These are phyloP conservation scores for Brassica incana DNA, from an alignment of 345 rosid genomes.

Conservation along the genomic window DNA sequence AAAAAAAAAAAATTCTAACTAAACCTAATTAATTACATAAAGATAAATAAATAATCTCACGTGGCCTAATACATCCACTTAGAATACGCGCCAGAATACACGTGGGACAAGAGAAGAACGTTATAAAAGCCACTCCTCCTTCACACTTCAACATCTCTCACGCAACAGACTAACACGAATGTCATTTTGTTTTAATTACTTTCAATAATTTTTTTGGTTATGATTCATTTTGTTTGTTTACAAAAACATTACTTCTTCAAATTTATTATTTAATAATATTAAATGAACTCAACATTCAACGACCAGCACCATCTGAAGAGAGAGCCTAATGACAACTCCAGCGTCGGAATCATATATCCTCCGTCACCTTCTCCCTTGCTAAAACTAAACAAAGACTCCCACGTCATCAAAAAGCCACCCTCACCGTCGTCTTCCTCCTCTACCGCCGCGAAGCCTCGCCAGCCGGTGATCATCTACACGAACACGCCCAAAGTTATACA, in stretches of 20 bases:
- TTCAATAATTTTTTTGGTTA: neutral
- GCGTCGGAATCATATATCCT: slow-evolving; percentile 12
- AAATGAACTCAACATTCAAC: slow-evolving; percentile 31
- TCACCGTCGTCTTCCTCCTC: slow-evolving; percentile 44
- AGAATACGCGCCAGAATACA: slow-evolving; percentile 5
- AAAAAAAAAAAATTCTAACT: neutral
- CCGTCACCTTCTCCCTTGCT: slow-evolving; percentile 29
- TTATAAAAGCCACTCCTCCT: slow-evolving; percentile 26
- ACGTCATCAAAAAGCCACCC: slow-evolving; percentile 50
- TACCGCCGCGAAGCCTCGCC: slow-evolving; percentile 47
- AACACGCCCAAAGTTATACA: slow-evolving; percentile 88
- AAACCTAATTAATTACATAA: slow-evolving; percentile 5
- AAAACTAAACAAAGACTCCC: slow-evolving; percentile 54
- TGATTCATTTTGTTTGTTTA: neutral
- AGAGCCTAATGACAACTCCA: slow-evolving; percentile 30
- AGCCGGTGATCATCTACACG: slow-evolving; percentile 93
- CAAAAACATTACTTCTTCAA: neutral
- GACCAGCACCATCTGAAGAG: slow-evolving; percentile 28
- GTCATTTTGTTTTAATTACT: slow-evolving; percentile 10
- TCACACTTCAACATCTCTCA: neutral
- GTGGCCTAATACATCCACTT: slow-evolving; percentile 17
- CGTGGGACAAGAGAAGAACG: slow-evolving; percentile 9
- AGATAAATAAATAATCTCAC: neutral
- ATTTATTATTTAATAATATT: neutral
- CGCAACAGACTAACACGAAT: neutral